Conservation (phyloP, 2,329 filamentous ascomycete species). For the Trichophyton simii region DNA sequence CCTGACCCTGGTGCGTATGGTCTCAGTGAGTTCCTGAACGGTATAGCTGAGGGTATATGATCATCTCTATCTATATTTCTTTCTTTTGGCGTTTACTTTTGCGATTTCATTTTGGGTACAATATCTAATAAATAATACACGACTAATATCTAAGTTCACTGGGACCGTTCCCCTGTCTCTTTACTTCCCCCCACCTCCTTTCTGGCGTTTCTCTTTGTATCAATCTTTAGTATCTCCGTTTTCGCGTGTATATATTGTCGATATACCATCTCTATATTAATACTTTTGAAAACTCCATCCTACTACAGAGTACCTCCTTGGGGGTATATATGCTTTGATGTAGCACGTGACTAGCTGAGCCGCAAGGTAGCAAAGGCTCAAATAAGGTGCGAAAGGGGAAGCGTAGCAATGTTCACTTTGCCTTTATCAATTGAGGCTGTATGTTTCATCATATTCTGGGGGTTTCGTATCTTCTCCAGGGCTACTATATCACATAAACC, state of each 20-base stretch:
- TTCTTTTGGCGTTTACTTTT: not conserved
- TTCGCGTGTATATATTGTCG: not conserved
- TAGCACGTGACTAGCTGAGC: not conserved
- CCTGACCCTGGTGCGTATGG: constrained; percentile 65
- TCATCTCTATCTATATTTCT: not conserved
- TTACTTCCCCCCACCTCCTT: too few relatives aligned
- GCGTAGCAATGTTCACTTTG: not conserved
- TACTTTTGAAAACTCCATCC: not conserved
- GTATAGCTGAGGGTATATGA: constrained; percentile 47
- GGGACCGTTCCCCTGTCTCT: too few relatives aligned
- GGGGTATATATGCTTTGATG: not conserved
- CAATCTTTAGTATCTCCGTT: not conserved
- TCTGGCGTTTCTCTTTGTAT: not conserved
- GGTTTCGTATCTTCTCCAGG: not conserved
- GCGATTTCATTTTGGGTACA: not conserved
- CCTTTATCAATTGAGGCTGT: not conserved
- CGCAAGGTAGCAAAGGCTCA: not conserved
- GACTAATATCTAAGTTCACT: not conserved
- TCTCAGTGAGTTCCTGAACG: constrained; percentile 72
- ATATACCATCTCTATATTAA: not conserved
- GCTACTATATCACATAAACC: not conserved
- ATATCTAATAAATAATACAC: not conserved
- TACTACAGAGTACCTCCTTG: too few relatives aligned
- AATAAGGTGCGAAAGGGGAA: not conserved
- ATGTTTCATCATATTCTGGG: not conserved